A percentile compares a stretch with the other conserved stretches of the same genome.
phyloP scores from a whole-genome alignment of 495 filamentous ascomycete species.

The Apiosordaria backusii region DNA sequence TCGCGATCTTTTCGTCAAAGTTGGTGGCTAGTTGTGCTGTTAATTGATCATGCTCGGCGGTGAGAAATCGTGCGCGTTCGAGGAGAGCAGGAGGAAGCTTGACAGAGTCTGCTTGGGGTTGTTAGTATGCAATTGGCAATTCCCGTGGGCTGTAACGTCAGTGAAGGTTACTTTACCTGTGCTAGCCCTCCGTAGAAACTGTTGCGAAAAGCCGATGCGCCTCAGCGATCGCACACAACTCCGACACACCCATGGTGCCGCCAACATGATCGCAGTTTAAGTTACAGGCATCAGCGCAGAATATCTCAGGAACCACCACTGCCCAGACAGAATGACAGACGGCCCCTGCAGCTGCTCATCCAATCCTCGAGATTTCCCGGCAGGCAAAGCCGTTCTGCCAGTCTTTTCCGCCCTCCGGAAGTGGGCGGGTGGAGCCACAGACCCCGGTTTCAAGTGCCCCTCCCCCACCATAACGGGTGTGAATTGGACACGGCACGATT shows the following conservation, averaged over 20 bases:
- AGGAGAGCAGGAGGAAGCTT: slow-evolving; percentile 39
- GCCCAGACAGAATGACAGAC: not conserved
- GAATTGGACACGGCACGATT: not conserved
- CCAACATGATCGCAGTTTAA: slow-evolving; percentile 43
- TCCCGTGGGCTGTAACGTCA: not conserved
- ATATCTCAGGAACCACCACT: not conserved
- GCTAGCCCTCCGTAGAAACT: slow-evolving; percentile 44
- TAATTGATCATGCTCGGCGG: slow-evolving; percentile 57
- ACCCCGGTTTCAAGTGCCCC: slow-evolving; percentile 13
- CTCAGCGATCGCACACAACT: slow-evolving; percentile 44
- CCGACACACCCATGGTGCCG: slow-evolving; percentile 54
- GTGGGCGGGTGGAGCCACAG: not conserved
- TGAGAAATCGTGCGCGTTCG: slow-evolving; percentile 39
- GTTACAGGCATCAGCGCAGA: slow-evolving; percentile 14
- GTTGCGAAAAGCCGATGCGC: slow-evolving; percentile 31
- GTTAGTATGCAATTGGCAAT: not conserved
- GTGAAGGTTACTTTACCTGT: slow-evolving; percentile 33
- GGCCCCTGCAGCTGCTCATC: slow-evolving; percentile 1
- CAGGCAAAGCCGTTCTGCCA: slow-evolving; percentile 17
- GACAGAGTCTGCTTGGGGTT: slow-evolving; percentile 6
- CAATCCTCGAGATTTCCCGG: slow-evolving; percentile 8
- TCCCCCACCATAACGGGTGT: slow-evolving; percentile 19
- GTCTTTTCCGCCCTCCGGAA: slow-evolving; percentile 5
- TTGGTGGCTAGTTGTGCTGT: slow-evolving; percentile 52
- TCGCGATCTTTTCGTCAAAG: slow-evolving; percentile 72